Percentiles rank a stretch among this genome's conserved stretches.
Conservation (phyloP, 2,329 filamentous ascomycete species). For the Phialophora expanda region DNA sequence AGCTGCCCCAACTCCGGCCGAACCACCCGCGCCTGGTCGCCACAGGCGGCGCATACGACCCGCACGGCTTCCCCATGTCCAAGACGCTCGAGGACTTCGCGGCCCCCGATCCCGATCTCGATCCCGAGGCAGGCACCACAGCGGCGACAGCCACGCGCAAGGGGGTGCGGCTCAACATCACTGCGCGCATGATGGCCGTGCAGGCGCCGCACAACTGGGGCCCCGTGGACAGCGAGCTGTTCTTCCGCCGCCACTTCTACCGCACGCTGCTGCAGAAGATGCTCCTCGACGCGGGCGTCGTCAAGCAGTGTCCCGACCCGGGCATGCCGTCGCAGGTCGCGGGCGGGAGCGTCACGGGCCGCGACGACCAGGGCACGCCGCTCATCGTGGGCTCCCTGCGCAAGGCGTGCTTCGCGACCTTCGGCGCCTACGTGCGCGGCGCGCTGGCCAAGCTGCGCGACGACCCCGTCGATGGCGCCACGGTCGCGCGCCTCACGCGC, state of each 20-base stretch:
- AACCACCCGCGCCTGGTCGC: constrained; percentile 70
- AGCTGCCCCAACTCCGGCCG: constrained; percentile 76
- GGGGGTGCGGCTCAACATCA: constrained; percentile 89
- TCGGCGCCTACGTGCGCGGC: constrained; percentile 77
- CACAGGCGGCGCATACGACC: constrained; percentile 76
- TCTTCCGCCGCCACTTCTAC: constrained; percentile 93
- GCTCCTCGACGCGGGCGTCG: constrained; percentile 82
- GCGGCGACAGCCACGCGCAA: constrained; percentile 33
- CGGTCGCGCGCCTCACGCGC: constrained; percentile 69
- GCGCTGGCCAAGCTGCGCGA: constrained; percentile 73
- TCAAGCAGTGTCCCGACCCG: constrained; percentile 58
- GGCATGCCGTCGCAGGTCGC: constrained; percentile 30
- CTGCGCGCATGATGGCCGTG: constrained; percentile 96
- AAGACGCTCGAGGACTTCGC: constrained; percentile 65
- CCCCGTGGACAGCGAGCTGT: constrained; percentile 75
- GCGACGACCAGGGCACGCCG: constrained; percentile 63
- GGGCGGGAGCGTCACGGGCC: constrained; percentile 38
- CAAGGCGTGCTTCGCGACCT: constrained; percentile 77
- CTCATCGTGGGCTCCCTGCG: constrained; percentile 85
- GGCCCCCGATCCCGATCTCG: constrained; percentile 45
- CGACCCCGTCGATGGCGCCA: constrained; percentile 63
- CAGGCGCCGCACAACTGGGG: constrained; percentile 96
- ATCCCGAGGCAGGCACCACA: neutral
- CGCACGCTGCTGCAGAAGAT: constrained; percentile 88
- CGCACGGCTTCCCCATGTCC: constrained; percentile 94